Base-by-base conservation (phyloP, 2,329 filamentous ascomycete genomes). In the Ophiostoma perfectum region DNA sequence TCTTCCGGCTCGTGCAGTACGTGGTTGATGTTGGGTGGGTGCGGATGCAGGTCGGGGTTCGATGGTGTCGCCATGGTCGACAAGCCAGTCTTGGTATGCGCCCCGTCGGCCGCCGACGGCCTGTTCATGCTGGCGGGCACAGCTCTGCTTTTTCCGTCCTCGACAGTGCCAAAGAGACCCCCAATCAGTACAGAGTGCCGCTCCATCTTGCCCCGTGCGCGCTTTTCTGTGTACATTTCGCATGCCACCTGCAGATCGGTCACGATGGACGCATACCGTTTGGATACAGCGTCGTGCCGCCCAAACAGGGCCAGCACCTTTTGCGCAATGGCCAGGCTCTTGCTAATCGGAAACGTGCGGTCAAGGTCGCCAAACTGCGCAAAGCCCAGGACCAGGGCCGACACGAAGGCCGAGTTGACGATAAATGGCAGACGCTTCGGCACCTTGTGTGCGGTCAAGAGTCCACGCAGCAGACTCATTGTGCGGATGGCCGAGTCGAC, bases 351-450 rank as follows among this genome's bases (percentile, higher is more conserved):
- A 5, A 78, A 78, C 0, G 73, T 72, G 18, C 70, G 71, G 47
- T 81, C 79, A 2, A 82, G 77, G 67, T 82, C 80, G 0, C 79
- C 80, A 65, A 82, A 82, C 38, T 78, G 76, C 0, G 80, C 80
- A 0, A 81, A 76, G 0, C 81, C 81, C 0, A 82, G 74, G 0
- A 82, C 80, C 0, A 82, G 72, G 0, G 78, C 79, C 0, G 80
- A 80, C 5, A 81, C 78, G 69, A 82, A 82, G 3, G 79, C 76
- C 1, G 79, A 80, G 65, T 82, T 82, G 4, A 82, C 79, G 0
- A 82, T 71, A 16, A 82, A 81, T 0, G 81, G 81, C 4, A 82
- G 72, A 1, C 80, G 75, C 42, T 78, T 79, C 0, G 81, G 80
- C 0, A 81, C 74, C 2, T 74, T 73, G 1, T 74, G 69, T 1